A percentile compares a stretch with the other conserved stretches of the same genome.
Evolutionary conservation across 1,284 basidiomycete species (phyloP).

Genomic region (Melampsora medusae): DNA sequence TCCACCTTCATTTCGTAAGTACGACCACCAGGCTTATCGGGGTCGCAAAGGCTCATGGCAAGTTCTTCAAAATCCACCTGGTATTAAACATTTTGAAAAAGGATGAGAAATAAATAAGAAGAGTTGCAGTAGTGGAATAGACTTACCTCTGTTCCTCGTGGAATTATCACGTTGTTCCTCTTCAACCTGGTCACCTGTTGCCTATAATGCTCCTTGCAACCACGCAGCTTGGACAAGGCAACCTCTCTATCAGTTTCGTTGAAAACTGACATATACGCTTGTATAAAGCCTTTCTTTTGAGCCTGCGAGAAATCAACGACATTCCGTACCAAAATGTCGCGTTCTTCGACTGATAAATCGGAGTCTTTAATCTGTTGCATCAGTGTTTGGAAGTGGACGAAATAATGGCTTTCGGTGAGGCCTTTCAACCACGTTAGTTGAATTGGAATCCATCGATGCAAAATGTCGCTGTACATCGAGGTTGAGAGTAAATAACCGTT

Average conservation of each 20-base stretch:
- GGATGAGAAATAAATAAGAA: no score
- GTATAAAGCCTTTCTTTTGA: neutral
- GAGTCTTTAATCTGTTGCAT: neutral
- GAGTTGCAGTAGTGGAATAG: no score
- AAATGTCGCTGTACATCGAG: neutral
- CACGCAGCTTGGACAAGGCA: neutral
- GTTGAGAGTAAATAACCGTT: slow-evolving; percentile 14
- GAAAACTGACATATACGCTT: neutral
- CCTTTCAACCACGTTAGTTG: slow-evolving; percentile 8
- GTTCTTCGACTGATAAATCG: neutral
- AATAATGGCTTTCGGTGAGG: neutral
- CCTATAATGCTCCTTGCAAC: neutral
- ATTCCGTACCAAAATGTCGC: neutral
- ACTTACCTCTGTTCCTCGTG: neutral
- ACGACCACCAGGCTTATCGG: neutral
- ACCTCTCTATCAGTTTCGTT: neutral
- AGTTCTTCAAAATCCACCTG: neutral
- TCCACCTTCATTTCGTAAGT: neutral
- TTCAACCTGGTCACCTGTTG: neutral
- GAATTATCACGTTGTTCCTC: neutral
- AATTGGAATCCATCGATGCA: neutral
- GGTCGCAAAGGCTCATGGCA: neutral
- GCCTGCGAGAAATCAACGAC: neutral
- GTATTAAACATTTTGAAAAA: no score
- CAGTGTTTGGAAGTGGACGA: neutral